phyloP scores from a whole-genome alignment of 2,329 filamentous ascomycete species.

The Coniella lustricola region DNA sequence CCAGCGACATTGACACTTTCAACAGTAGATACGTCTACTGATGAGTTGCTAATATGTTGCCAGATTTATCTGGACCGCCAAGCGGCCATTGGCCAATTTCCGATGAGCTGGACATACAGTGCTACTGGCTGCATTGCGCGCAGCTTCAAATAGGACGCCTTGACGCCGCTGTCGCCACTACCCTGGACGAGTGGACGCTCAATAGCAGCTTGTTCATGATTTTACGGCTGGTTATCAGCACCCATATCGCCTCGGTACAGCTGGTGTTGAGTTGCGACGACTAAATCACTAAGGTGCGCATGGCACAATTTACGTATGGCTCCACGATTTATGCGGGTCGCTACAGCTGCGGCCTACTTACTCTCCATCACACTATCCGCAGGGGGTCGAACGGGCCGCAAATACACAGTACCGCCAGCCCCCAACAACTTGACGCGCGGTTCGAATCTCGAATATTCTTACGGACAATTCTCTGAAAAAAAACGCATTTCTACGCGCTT shows the following conservation, averaged over 20 bases:
- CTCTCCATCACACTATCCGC: constrained; percentile 1
- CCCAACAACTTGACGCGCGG: constrained; percentile 13
- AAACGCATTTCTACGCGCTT: not conserved
- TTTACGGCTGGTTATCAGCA: too few relatives aligned
- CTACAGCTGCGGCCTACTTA: constrained; percentile 1
- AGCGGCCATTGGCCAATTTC: constrained; percentile 17
- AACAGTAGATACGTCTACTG: not conserved
- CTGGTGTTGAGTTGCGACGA: too few relatives aligned
- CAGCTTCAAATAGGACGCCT: not conserved
- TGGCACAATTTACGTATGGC: not conserved
- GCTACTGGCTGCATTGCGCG: not conserved
- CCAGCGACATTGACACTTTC: not conserved
- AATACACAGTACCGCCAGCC: not conserved
- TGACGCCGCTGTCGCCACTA: not conserved
- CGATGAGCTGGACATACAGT: not conserved
- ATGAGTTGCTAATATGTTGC: not conserved
- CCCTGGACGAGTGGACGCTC: too few relatives aligned
- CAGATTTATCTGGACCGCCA: constrained; percentile 30
- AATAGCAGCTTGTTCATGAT: too few relatives aligned
- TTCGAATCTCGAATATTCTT: not conserved
- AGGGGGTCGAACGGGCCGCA: constrained; percentile 1
- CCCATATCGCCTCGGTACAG: too few relatives aligned
- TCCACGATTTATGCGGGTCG: not conserved
- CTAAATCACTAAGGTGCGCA: too few relatives aligned
- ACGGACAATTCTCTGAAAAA: constrained; percentile 1